Percentiles rank a stretch among this genome's conserved stretches.
phyloP scores from a whole-genome alignment of 73 alveolate genomes.

The Uronychia binucleata region DNA sequence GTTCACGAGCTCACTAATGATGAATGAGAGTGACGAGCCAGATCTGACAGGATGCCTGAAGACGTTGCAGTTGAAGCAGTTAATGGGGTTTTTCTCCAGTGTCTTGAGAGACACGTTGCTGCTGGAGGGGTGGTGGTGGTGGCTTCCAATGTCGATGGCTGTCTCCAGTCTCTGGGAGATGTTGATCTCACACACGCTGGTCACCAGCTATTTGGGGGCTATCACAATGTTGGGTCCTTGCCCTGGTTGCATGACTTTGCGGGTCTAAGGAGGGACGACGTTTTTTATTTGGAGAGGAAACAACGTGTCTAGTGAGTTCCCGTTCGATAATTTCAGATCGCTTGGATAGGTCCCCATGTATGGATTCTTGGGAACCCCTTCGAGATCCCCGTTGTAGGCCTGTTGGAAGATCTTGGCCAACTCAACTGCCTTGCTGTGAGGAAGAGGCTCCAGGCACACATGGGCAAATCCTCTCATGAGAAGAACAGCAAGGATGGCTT shows the following conservation, averaged over 20 bases:
- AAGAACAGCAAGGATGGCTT: slow-evolving; percentile 26
- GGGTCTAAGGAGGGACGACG: background rate
- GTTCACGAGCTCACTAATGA: slow-evolving; percentile 3
- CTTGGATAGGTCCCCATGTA: slow-evolving; percentile 13
- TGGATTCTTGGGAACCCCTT: slow-evolving; percentile 52
- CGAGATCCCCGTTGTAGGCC: slow-evolving; percentile 60
- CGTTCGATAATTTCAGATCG: slow-evolving; percentile 22
- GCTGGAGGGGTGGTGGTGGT: background rate
- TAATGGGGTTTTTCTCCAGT: slow-evolving; percentile 43
- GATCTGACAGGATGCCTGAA: slow-evolving; percentile 15
- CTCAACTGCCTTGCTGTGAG: slow-evolving; percentile 47
- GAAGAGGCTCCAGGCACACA: slow-evolving; percentile 40
- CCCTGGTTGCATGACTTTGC: slow-evolving; percentile 52
- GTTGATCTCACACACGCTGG: slow-evolving; percentile 24
- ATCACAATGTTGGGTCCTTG: slow-evolving; percentile 47
- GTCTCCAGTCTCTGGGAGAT: slow-evolving; percentile 26
- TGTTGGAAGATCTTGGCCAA: slow-evolving; percentile 44
- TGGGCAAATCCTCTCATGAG: slow-evolving; percentile 55
- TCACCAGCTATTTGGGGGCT: slow-evolving; percentile 41
- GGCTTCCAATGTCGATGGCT: slow-evolving; percentile 33
- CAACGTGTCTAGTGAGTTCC: slow-evolving; percentile 27
- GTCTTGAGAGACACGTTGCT: slow-evolving; percentile 11
- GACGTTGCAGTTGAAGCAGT: slow-evolving; percentile 44
- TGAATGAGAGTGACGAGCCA: slow-evolving; percentile 30
- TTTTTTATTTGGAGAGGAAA: slow-evolving; percentile 45